phyloP scores from a whole-genome alignment of 805 yeast species.

The Schwanniomyces pseudopolymorphus region DNA sequence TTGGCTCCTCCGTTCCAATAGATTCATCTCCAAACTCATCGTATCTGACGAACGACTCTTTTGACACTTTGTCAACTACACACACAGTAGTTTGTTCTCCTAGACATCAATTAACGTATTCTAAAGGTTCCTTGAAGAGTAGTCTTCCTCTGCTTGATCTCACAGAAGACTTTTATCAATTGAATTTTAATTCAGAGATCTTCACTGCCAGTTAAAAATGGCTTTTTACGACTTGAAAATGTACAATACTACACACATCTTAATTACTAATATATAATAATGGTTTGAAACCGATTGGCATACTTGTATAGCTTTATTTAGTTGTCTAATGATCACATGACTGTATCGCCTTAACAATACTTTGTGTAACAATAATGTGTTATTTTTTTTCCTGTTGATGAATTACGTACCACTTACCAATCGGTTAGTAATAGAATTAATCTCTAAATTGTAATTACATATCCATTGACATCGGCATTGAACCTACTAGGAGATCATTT shows the following conservation, averaged over 20 bases:
- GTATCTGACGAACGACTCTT: constrained; percentile 21
- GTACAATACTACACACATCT: not conserved
- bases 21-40: constrained; percentile 10
- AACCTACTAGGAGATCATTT: not conserved
- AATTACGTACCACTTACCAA: not conserved
- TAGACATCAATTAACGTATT: not conserved
- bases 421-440: not conserved
- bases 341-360: not conserved
- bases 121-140: not conserved
- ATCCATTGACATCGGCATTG: not conserved
- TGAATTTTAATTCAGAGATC: not conserved
- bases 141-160: not conserved
- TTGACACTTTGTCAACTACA: constrained; percentile 32
- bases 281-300: not conserved
- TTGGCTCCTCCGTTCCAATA: constrained; percentile 10
- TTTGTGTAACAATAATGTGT: not conserved
- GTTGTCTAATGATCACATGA: not conserved
- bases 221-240: not conserved
- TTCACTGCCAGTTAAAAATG: not conserved
- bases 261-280: not conserved
- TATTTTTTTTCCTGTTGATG: not conserved
- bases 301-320: not conserved
- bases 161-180: not conserved
- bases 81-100: constrained; percentile 21
- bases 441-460: not conserved